These are phyloP conservation scores for Ogataea polymorpha DNA, from an alignment of 805 yeast genomes.

Conservation along the genomic window DNA sequence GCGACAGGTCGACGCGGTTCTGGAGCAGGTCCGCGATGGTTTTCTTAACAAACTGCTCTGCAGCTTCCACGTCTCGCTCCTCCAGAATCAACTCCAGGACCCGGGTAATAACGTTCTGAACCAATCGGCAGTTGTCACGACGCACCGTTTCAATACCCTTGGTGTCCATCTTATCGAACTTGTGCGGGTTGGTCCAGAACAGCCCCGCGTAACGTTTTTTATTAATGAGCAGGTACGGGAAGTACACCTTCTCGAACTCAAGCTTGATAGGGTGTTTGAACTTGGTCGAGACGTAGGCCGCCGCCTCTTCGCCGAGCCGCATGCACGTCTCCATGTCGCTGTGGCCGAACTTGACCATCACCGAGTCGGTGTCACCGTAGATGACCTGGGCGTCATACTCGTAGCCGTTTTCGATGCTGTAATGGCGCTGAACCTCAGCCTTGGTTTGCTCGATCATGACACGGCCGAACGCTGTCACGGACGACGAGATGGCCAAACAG, in stretches of 20 bases:
- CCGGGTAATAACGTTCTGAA: constrained; percentile 90
- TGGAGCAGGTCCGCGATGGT: constrained; percentile 89
- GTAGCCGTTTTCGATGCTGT: constrained; percentile 77
- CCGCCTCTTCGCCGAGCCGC: constrained; percentile 93
- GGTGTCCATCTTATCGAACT: constrained; percentile 94
- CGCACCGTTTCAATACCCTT: constrained; percentile 98
- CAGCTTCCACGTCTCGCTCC: constrained; percentile 81
- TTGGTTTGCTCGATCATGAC: constrained; percentile 94
- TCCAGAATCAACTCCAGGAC: constrained; percentile 82
- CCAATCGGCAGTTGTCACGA: constrained; percentile 94
- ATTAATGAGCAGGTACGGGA: constrained; percentile 89
- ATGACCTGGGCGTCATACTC: constrained; percentile 85
- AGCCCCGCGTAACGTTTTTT: constrained; percentile 97
- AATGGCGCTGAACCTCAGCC: constrained; percentile 74
- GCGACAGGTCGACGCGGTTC: constrained; percentile 88
- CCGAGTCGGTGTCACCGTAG: constrained; percentile 99
- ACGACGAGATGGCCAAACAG: constrained; percentile 92
- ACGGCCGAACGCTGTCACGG: constrained; percentile 94
- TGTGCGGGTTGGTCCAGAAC: constrained; percentile 91
- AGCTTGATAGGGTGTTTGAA: constrained; percentile 86
- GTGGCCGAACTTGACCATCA: constrained; percentile 95
- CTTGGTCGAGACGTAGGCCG: constrained; percentile 73
- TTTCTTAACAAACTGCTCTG: constrained; percentile 78
- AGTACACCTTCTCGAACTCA: constrained; percentile 95
- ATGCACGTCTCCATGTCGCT: constrained; percentile 77